phyloP scores from a whole-genome alignment of 192 early-diverging fungal species.

The Entomortierella chlamydospora region DNA sequence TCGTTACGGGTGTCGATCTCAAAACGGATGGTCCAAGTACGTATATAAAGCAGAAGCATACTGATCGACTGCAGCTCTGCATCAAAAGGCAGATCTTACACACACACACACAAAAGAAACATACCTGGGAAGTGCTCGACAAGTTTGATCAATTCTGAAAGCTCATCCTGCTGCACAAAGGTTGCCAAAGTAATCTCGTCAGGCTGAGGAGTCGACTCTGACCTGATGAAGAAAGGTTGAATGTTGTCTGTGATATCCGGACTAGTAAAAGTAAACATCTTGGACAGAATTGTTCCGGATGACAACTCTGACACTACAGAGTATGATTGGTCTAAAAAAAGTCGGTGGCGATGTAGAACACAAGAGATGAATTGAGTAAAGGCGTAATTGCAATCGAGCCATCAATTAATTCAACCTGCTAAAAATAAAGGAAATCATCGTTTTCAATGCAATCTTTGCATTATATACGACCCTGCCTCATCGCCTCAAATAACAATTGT shows the following conservation, averaged over 20 bases:
- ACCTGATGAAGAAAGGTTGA: constrained; percentile 51
- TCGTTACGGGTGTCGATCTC: no score
- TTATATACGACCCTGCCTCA: background rate
- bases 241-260: constrained; percentile 49
- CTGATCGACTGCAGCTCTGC: no score
- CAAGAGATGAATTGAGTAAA: no score
- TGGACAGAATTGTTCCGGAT: constrained; percentile 36
- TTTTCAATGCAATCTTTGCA: no score
- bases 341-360: no score
- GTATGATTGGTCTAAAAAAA: constrained; percentile 25
- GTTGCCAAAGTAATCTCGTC: constrained; percentile 64
- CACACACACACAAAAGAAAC: background rate
- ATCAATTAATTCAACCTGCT: background rate
- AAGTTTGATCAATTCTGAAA: constrained; percentile 58
- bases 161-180: constrained; percentile 57
- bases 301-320: constrained; percentile 43
- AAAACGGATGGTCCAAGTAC: no score
- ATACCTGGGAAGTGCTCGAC: constrained; percentile 65
- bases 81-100: background rate
- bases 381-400: no score
- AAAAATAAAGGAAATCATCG: no score
- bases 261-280: constrained; percentile 54
- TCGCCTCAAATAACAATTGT: no score
- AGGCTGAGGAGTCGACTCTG: constrained; percentile 35
- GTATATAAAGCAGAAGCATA: no score